A percentile compares a stretch with the other conserved stretches of the same genome.
Evolutionary conservation across 441 rosid species (phyloP).

Genomic region (Biscutella laevigata): DNA sequence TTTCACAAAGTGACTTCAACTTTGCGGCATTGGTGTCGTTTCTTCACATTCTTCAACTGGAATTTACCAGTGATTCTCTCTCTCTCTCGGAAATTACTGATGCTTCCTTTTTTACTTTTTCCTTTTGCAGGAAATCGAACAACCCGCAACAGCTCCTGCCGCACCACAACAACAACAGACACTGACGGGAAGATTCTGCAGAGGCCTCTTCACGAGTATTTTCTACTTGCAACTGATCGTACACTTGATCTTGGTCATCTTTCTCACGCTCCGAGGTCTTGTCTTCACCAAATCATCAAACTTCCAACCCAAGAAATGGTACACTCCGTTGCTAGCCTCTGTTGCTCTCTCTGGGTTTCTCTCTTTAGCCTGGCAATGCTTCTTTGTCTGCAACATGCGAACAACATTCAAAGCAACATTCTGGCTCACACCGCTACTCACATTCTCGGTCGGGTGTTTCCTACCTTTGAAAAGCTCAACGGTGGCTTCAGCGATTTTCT

Average conservation of each 20-base stretch:
- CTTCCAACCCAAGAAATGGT: conserved; percentile 72
- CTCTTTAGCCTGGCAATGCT: conserved; percentile 43
- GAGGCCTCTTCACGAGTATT: conserved; percentile 38
- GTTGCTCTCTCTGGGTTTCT: conserved; percentile 37
- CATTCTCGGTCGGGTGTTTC: conserved; percentile 39
- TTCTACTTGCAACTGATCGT: conserved; percentile 48
- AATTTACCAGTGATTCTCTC: not conserved
- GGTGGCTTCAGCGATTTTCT: conserved; percentile 29
- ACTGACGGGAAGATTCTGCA: conserved; percentile 29
- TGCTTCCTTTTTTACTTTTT: not conserved
- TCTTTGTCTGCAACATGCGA: conserved; percentile 33
- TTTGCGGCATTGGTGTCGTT: not conserved
- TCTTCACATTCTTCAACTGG: not conserved
- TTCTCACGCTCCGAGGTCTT: conserved; percentile 47
- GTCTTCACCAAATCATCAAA: conserved; percentile 32
- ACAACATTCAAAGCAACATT: conserved; percentile 45
- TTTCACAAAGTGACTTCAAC: not conserved
- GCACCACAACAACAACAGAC: conserved; percentile 19
- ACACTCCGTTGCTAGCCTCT: conserved; percentile 61
- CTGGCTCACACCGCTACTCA: conserved; percentile 46
- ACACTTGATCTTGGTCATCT: conserved; percentile 34
- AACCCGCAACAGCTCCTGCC: not conserved
- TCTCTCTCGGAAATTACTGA: not conserved
- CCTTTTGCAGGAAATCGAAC: conserved; percentile 39
- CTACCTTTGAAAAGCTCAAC: conserved; percentile 27